Conservation (phyloP, 805 yeast species). For the Nakazawaea ishiwadae region DNA sequence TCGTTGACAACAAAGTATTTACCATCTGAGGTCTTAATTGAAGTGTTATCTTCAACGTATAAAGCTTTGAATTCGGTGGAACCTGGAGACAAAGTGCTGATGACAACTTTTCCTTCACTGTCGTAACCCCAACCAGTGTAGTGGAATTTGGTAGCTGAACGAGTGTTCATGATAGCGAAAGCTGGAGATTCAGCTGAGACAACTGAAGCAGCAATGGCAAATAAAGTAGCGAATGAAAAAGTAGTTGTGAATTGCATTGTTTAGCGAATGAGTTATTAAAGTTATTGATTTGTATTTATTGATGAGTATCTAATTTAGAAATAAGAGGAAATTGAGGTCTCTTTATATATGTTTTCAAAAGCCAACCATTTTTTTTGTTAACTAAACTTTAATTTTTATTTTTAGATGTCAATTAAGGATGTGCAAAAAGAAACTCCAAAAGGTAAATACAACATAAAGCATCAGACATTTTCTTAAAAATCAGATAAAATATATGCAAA, state of each 20-base stretch:
- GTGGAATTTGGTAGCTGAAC: slow-evolving; percentile 11
- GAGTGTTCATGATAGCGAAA: slow-evolving; percentile 11
- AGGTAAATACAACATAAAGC: no score
- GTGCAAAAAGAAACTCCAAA: no score
- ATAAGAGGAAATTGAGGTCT: background rate
- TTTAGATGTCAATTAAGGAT: no score
- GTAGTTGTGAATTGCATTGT: slow-evolving; percentile 11
- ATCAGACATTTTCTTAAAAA: no score
- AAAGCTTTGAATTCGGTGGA: background rate
- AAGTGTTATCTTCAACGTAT: slow-evolving; percentile 4
- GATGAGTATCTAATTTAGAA: background rate
- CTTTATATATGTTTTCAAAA: no score
- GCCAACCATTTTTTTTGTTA: no score
- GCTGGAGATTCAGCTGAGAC: slow-evolving; percentile 3
- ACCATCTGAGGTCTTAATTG: slow-evolving; percentile 7
- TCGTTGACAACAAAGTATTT: slow-evolving; percentile 5
- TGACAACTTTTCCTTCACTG: slow-evolving; percentile 1
- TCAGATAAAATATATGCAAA: no score
- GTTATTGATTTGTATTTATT: background rate
- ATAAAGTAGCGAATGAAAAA: slow-evolving; percentile 6
- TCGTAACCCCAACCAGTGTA: slow-evolving; percentile 6
- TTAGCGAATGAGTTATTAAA: background rate
- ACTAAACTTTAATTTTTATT: no score
- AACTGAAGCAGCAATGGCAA: slow-evolving; percentile 4
- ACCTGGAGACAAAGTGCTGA: background rate